Conservation (phyloP, 257 asterid species). For the Gentiana straminea region DNA sequence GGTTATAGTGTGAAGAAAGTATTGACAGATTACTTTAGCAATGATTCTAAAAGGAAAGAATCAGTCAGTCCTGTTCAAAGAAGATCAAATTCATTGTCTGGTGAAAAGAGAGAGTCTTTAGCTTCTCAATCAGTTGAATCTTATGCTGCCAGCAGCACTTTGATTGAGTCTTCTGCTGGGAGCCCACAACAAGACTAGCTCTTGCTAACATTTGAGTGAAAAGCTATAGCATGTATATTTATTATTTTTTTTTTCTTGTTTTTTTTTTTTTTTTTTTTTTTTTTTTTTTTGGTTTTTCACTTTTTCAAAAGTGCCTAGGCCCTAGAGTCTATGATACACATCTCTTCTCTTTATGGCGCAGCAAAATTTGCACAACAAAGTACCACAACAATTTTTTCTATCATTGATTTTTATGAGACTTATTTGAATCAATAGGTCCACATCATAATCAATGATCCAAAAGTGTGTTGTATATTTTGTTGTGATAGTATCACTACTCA, state of each 20-base stretch:
- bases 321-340: no score
- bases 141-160: conserved; percentile 4
- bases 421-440: no score
- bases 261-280: no score
- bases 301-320: no score
- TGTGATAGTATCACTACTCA: no score
- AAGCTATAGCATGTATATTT: neutral
- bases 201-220: neutral
- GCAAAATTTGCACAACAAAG: no score
- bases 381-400: no score
- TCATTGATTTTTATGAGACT: no score
- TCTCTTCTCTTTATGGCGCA: no score
- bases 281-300: no score
- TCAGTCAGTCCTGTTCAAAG: conserved; percentile 11
- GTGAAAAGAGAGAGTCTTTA: conserved; percentile 26
- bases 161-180: neutral
- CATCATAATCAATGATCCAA: no score
- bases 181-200: conserved; percentile 17
- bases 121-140: conserved; percentile 35
- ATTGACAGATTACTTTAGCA: conserved; percentile 57
- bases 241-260: neutral
- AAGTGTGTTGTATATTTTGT: no score
- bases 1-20: conserved; percentile 58
- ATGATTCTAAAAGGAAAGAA: conserved; percentile 39
- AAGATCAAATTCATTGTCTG: conserved; percentile 34